Base-by-base conservation (phyloP, 1,284 basidiomycete genomes). In the Mycena sp. region DNA sequence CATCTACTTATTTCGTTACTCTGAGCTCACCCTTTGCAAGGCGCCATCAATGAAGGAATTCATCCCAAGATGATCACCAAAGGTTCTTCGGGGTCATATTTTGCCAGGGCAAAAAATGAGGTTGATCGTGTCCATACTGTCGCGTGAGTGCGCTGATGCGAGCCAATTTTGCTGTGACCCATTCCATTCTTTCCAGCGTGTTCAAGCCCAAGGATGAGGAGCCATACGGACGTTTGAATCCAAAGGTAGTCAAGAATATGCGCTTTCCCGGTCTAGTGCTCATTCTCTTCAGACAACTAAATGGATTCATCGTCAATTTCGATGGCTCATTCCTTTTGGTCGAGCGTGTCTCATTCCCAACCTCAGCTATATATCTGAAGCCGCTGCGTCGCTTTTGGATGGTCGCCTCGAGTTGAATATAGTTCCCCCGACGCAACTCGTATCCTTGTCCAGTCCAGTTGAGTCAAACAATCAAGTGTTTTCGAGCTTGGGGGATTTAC, bases 131-230 rank as follows among this genome's bases (percentile, higher is more conserved):
- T 92, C 7, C 89, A 91, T 67, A 94, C 91, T 17, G 87, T 94
- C 37, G 92, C 89, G 92, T n/a, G n/a, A n/a, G n/a, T n/a, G n/a
- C n/a, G n/a, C n/a, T n/a, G n/a, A n/a, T n/a, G n/a, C n/a, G n/a
- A n/a, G n/a, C n/a, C n/a, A n/a, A n/a, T n/a, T n/a, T n/a, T n/a
- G n/a, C n/a, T n/a, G n/a, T n/a, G n/a, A n/a, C n/a, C n/a, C n/a
- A n/a, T n/a, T n/a, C n/a, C n/a, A n/a, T n/a, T n/a, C n/a, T n/a
- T n/a, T n/a, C n/a, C n/a, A n/a, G n/a, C n/a, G 91, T 95, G 6
- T 95, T 95, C 77, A 95, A 96, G 73, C 94, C 94, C 2, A 94
- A 95, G 73, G 94, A 95, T 70, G 94, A 95, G 74, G 93, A 95
- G 69, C 92, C 92, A 4, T 94, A 94, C 70, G 92, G 92, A 29